Conservation (phyloP, 805 yeast genomes). For the Candida qinlingensis region DNA sequence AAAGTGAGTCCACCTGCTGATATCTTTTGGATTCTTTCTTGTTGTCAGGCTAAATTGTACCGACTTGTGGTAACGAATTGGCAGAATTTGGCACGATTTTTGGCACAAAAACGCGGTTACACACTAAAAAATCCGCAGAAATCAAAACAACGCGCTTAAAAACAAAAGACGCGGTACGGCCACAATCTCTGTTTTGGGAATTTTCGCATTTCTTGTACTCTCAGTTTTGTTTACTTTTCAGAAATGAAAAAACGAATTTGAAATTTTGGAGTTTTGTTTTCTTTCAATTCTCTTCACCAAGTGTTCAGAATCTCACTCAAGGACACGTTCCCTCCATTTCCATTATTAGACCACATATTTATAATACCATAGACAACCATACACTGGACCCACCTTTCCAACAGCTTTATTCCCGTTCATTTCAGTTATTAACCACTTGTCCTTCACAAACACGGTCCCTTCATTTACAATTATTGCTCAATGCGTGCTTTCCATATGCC, state of each 20-base stretch:
- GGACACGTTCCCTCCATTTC: too few species aligned
- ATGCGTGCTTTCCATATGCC: conserved; percentile 29
- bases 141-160: background rate
- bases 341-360: too few species aligned
- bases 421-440: too few species aligned
- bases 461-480: background rate
- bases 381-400: too few species aligned
- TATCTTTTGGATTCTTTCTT: too few species aligned
- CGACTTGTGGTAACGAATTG: background rate
- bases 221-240: conserved; percentile 5
- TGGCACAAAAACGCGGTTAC: background rate
- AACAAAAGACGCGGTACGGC: background rate
- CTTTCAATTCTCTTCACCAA: too few species aligned
- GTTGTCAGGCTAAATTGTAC: too few species aligned
- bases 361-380: too few species aligned
- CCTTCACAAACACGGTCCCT: too few species aligned
- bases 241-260: background rate
- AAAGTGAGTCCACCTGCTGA: too few species aligned
- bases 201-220: background rate
- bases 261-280: too few species aligned
- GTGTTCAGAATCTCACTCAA: too few species aligned
- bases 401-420: background rate
- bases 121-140: background rate
- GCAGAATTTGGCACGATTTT: background rate
- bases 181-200: conserved; percentile 1